Base-by-base conservation (phyloP, 2,329 filamentous ascomycete species). In the Diaporthe citriasiana region DNA sequence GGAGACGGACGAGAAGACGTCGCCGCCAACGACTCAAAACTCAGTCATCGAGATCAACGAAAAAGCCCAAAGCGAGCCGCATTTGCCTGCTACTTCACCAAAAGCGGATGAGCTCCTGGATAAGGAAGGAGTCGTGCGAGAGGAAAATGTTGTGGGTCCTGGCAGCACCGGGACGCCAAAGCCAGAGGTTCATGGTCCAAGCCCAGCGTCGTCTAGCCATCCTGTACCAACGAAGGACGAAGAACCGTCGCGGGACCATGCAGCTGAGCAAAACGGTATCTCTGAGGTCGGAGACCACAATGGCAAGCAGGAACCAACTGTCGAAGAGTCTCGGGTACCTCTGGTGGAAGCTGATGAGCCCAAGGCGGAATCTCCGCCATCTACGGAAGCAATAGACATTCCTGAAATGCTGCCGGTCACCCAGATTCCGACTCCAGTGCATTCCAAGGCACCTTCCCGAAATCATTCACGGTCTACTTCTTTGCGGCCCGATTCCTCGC, bases 1-100 rank as follows among this genome's bases (percentile, higher is more conserved):
- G 1, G 87, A 89, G 59, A 78, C 82, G 13, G 86, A 88, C 27
- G 86, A 87, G 55, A 88, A 87, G 77, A 73, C 75, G 7, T 85
- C 85, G 0, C 84, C 87, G 47, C 82, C 83, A 0, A 85, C 85
- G 0, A 78, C 78, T 8, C 80, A 82, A 60, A 76, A 74, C 9
- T 77, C 77, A 57, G 55, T 65, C 19, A 38, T 70, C 19, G 74
- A 74, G 22, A 70, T 51, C 15, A 56, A 57, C 27, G 71, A 74
- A 33, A 74, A 74, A 13, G 40, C 70, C 30, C 72, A 74, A 12
- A 75, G 74, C 35, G 74, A 75, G 40, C 72, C 74, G 12, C 71
- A 51, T 35, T 35, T 75, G 40, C 53, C 47, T 45, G 19, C 69
- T 22, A 74, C 75, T 27, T 76, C 77, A 15, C 78, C 78, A 35